Percentiles rank a stretch among this genome's conserved stretches.
Conservation (phyloP, 179 eudicot species). For the Silene noctiflora region DNA sequence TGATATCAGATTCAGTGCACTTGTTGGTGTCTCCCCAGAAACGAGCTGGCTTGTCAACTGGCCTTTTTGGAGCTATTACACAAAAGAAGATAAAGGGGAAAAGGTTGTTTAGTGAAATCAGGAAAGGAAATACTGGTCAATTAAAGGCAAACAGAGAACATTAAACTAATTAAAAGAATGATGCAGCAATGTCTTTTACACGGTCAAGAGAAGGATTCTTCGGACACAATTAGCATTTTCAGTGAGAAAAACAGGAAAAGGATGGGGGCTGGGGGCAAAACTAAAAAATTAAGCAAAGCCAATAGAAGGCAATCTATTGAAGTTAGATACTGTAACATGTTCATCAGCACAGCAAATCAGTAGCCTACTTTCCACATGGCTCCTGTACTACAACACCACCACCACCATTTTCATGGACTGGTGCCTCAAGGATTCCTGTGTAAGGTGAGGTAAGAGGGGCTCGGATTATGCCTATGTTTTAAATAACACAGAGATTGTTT, state of each 20-base stretch:
- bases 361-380: neutral
- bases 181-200: constrained; percentile 12
- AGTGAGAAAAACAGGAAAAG: constrained; percentile 5
- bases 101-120: constrained; percentile 12
- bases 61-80: constrained; percentile 9
- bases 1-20: constrained; percentile 25
- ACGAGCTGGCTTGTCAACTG: constrained; percentile 23
- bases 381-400: neutral
- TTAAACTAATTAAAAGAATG: neutral
- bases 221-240: constrained; percentile 14
- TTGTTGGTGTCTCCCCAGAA: constrained; percentile 27
- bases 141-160: neutral
- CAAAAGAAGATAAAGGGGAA: neutral
- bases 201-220: constrained; percentile 13
- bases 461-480: too few relatives aligned
- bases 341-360: neutral
- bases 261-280: neutral
- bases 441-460: too few relatives aligned
- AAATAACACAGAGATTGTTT: neutral
- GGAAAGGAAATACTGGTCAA: neutral
- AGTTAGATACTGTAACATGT: neutral
- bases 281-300: neutral
- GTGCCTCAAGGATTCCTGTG: neutral
- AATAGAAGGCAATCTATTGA: neutral
- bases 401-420: neutral